Conservation (phyloP, 202 grass and related monocot genomes). For the Dendrocalamus latiflorus region DNA sequence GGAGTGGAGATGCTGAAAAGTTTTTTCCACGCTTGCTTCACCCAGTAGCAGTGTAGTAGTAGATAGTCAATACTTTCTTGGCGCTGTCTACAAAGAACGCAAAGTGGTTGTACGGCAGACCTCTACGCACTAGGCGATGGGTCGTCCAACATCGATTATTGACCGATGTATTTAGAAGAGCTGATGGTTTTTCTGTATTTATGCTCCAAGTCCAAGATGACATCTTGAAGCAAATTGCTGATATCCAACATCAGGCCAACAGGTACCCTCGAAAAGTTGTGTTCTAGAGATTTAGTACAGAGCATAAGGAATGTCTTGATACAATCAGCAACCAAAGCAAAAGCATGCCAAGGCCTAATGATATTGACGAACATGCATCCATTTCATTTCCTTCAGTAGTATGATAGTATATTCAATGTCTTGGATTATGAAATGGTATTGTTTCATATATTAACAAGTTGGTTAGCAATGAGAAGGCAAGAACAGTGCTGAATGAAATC, state of each 20-base stretch:
- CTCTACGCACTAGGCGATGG: too few species aligned
- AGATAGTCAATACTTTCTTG: too few species aligned
- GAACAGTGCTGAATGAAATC: neutral
- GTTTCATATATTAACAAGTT: neutral
- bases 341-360: too few species aligned
- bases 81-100: too few species aligned
- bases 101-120: too few species aligned
- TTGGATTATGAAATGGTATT: neutral
- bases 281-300: conserved; percentile 26
- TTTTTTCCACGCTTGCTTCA: too few species aligned
- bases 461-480: neutral
- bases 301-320: neutral
- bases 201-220: neutral
- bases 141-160: too few species aligned
- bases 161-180: neutral
- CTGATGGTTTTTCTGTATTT: neutral
- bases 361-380: neutral
- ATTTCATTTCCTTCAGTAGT: neutral
- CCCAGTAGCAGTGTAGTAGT: too few species aligned
- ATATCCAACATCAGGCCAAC: neutral
- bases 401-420: neutral
- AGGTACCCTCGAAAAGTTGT: neutral
- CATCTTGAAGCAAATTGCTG: neutral
- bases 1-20: too few species aligned
- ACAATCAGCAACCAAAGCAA: neutral